phyloP scores from a whole-genome alignment of 23 red algal genomes.

The Agarophyton chilense region DNA sequence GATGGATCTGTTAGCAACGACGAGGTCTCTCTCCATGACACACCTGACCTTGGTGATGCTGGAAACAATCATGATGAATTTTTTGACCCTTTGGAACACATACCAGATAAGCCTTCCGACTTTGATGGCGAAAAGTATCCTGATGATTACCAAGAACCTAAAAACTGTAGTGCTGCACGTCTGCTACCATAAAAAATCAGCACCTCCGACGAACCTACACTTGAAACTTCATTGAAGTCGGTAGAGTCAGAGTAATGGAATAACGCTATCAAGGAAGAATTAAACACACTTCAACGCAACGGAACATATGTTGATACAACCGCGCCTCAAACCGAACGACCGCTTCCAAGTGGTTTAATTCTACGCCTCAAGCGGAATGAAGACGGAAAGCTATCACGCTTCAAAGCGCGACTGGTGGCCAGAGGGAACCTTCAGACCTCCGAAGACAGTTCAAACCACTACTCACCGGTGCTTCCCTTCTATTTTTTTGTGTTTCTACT shows the following conservation, averaged over 20 bases:
- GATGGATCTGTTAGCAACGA: too few relatives aligned
- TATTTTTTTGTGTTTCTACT: conserved; percentile 2
- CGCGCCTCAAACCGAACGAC: background rate
- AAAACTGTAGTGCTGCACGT: background rate
- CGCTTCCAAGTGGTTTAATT: conserved; percentile 23
- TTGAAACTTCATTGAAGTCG: background rate
- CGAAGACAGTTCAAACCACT: background rate
- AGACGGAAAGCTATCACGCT: background rate
- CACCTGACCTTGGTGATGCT: too few relatives aligned
- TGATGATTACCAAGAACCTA: background rate
- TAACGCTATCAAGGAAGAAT: conserved; percentile 19
- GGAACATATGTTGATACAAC: background rate
- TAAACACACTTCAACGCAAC: background rate
- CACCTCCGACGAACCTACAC: conserved; percentile 24
- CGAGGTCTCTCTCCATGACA: too few relatives aligned
- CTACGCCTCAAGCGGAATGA: conserved; percentile 44
- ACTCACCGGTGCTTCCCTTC: conserved; percentile 35
- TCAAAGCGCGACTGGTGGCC: conserved; percentile 45
- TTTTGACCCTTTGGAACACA: too few relatives aligned
- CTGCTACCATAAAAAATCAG: background rate
- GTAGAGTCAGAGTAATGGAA: conserved; percentile 14
- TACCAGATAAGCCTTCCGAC: too few relatives aligned
- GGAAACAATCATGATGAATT: too few relatives aligned
- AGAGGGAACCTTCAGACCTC: conserved; percentile 40
- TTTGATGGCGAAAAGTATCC: too few relatives aligned